Evolutionary conservation across 371 early-diverging fungal species (phyloP).

Genomic region (Rhizopus microsporus): DNA sequence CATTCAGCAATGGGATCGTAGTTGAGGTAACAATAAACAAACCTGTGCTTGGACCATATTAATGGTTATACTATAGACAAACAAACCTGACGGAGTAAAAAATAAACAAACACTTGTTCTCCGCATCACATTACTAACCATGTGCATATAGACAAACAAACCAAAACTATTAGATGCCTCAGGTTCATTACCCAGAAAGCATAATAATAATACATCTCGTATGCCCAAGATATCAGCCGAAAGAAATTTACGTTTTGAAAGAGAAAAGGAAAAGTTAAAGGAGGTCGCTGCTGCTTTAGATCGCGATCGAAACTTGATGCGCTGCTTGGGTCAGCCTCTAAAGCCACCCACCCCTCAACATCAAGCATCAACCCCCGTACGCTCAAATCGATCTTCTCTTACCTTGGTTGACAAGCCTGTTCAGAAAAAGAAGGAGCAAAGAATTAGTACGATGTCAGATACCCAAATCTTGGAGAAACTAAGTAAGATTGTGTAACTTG

Average conservation of each 20-base stretch:
- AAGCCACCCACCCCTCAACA: constrained; percentile 26
- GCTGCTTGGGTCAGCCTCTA: background rate
- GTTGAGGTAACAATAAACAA: background rate
- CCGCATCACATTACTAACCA: background rate
- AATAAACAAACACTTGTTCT: no score
- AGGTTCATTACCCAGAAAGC: constrained; percentile 15
- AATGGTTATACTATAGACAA: background rate
- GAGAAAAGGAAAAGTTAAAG: constrained; percentile 30
- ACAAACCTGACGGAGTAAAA: background rate
- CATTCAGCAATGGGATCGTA: background rate
- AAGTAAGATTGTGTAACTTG: constrained; percentile 31
- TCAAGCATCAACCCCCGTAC: constrained; percentile 32
- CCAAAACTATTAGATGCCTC: background rate
- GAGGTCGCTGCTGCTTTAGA: constrained; percentile 25
- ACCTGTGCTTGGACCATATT: background rate
- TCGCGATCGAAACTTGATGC: constrained; percentile 20
- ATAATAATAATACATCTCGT: constrained; percentile 3
- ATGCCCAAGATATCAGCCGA: constrained; percentile 12
- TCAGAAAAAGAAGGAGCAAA: constrained; percentile 47
- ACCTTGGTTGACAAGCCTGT: background rate
- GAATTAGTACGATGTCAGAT: constrained; percentile 83
- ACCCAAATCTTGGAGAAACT: constrained; percentile 88
- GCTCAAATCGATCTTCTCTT: constrained; percentile 10
- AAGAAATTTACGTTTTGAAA: constrained; percentile 20
- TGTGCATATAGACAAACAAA: background rate